Evolutionary conservation across 2,329 filamentous ascomycete species (phyloP).

Genomic region (Arachnopeziza araneosa): DNA sequence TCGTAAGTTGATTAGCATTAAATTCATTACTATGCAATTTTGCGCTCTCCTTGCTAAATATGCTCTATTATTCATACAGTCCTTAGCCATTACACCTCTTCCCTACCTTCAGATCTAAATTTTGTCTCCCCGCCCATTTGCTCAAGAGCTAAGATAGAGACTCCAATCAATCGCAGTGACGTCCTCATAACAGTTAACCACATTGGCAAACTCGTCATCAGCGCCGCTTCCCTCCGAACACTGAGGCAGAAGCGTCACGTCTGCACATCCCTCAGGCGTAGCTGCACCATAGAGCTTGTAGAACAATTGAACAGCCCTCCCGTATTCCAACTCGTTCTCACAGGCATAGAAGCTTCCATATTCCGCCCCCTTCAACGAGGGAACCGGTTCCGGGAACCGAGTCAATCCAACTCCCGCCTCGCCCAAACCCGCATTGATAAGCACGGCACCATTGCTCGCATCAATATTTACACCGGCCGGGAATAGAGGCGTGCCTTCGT

Average conservation of each 20-base stretch:
- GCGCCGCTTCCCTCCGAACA: conserved; percentile 35
- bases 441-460: conserved; percentile 20
- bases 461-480: conserved; percentile 35
- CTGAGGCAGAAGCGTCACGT: conserved; percentile 39
- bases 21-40: too few relatives aligned
- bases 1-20: neutral
- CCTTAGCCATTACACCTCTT: neutral
- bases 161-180: conserved; percentile 36
- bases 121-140: neutral
- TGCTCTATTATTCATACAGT: neutral
- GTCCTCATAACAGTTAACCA: conserved; percentile 37
- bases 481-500: conserved; percentile 35
- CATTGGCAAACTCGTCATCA: conserved; percentile 37
- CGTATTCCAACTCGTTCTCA: conserved; percentile 38
- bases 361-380: conserved; percentile 21
- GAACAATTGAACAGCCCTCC: conserved; percentile 32
- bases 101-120: neutral
- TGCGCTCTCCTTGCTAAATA: neutral
- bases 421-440: conserved; percentile 35
- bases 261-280: conserved; percentile 37
- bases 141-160: conserved; percentile 20
- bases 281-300: conserved; percentile 34
- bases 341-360: conserved; percentile 39
- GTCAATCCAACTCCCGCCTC: conserved; percentile 33
- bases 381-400: conserved; percentile 33